Evolutionary conservation across 768 basidiomycete species (phyloP), one percentile per base, ranked within the genome.

Genomic region (Leccinum variicolor): DNA sequence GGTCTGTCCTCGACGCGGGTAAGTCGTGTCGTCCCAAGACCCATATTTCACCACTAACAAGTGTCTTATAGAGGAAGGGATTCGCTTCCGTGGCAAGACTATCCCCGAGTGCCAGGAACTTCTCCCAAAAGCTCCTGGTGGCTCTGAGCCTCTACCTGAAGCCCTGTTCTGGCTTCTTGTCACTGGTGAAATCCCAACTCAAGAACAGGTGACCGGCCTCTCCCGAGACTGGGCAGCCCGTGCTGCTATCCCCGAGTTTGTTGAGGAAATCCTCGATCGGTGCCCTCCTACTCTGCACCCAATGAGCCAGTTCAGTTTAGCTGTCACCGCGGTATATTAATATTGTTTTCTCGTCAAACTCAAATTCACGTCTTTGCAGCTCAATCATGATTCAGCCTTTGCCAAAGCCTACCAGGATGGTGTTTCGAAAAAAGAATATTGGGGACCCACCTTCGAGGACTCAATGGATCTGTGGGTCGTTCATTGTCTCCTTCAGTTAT

Each of bases 251-350:
- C 94, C 95, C 47, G 87, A 90, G 59, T 95, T 96, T 65, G 90
- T 98, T n/a, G 94, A 98, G 75, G 94, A 97, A 69, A 83, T 97
- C 65, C 83, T 98, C 52, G 96, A 98, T 79, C 77, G 94, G 73
- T 93, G 91, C 76, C 91, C 91, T 19, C 87, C 90, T 52, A 95
- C 94, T 15, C 84, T 98, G 47, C 96, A 98, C 74, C 96, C 96
- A 62, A 98, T 98, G 96, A 94, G 90, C 75, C 96, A 98, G 77
- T 97, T 98, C 78, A 90, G 89, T 72, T 79, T 97, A 70, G 95
- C 95, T 58, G 92, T 96, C 65, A 98, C 95, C 63, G 94, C 96
- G 29, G 89, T 90, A 70, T 46, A 83, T 75, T 14, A 5, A 31
- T 13, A 50, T 34, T 17, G 52, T 1, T 29, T 50, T 29, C 47